Evolutionary conservation across 2,329 filamentous ascomycete genomes (phyloP), one percentile per base, ranked within the genome.

Genomic region (Tolypocladium capitatum): DNA sequence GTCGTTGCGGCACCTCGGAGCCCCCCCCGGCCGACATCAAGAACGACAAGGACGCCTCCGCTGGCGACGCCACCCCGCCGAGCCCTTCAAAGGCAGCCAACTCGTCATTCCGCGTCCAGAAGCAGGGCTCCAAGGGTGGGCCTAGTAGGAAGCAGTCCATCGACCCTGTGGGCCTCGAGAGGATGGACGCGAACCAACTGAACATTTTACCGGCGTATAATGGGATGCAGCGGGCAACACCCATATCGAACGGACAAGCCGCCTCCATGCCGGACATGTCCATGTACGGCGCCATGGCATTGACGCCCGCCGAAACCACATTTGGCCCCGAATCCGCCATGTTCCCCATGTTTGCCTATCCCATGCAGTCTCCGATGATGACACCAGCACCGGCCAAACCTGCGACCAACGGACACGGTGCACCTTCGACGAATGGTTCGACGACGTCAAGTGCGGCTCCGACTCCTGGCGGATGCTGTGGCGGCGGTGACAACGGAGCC

Each of bases 171-270:
- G 67, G 65, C 10, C 59, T 81, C 16, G 68, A 72, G 43, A 69
- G 75, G 49, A 76, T 79, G 64, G 72, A 79, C 52, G 63, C 68
- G n/a, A 70, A 61, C 52, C 71, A 70, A 49, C 58, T 77, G 49
- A 79, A 76, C 55, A 61, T 78, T 43, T 48, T 74, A 42, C 60
- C 67, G 3, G 57, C 63, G 13, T 62, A 56, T 44, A 59, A 56
- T 40, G 50, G 53, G 36, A 57, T 61, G 24, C 58, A 56, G 35
- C 59, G 55, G 30, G 49, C 59, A 54, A 50, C 38, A 28, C 50
- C 52, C n/a, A 49, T 50, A 28, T 46, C 62, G 6, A 55, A 55
- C 46, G 48, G 54, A 46, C 38, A 48, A 10, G 21, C 52, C 20
- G 43, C 52, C 11, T 45, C 54, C 31, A 47, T 53, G 45, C 51